phyloP scores from a whole-genome alignment of 768 basidiomycete genomes.

The Exsudoporus frostii region DNA sequence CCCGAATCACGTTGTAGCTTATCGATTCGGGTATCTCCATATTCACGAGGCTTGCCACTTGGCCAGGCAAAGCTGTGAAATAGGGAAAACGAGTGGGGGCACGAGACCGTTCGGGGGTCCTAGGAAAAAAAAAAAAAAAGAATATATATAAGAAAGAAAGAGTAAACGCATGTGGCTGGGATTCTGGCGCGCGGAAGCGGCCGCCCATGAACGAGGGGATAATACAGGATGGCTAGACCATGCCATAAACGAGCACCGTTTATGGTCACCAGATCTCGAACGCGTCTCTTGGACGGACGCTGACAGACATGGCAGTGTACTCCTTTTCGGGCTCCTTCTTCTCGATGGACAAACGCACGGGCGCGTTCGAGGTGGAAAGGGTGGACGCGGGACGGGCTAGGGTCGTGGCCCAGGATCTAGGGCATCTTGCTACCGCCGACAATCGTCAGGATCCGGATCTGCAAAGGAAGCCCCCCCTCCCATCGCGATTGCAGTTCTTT shows the following conservation, averaged over 20 bases:
- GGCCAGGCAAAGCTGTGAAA: no score
- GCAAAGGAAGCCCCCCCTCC: conserved; percentile 16
- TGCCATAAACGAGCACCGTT: not conserved
- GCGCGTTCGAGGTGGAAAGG: not conserved
- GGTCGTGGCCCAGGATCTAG: conserved; percentile 23
- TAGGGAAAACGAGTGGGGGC: conserved; percentile 9
- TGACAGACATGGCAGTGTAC: conserved; percentile 3
- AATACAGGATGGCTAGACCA: conserved; percentile 18
- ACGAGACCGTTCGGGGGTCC: not conserved
- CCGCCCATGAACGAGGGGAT: conserved; percentile 4
- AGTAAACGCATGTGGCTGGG: not conserved
- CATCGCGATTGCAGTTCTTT: conserved; percentile 9
- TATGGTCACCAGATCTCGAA: conserved; percentile 2
- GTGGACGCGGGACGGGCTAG: conserved; percentile 4
- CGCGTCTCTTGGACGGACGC: not conserved
- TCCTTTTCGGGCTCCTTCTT: not conserved
- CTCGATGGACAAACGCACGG: not conserved
- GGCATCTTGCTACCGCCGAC: conserved; percentile 18
- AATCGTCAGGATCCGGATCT: conserved; percentile 31
- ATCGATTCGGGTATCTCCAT: conserved; percentile 23
- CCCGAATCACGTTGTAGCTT: conserved; percentile 14
- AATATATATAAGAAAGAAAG: no score
- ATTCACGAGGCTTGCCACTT: conserved; percentile 13
- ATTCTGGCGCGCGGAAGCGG: conserved; percentile 15
- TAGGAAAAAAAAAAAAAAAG: no score